A percentile compares a stretch with the other conserved stretches of the same genome.
These are phyloP conservation scores for Daedaleopsis sinensis DNA, from an alignment of 768 basidiomycete genomes.

Conservation along the genomic window DNA sequence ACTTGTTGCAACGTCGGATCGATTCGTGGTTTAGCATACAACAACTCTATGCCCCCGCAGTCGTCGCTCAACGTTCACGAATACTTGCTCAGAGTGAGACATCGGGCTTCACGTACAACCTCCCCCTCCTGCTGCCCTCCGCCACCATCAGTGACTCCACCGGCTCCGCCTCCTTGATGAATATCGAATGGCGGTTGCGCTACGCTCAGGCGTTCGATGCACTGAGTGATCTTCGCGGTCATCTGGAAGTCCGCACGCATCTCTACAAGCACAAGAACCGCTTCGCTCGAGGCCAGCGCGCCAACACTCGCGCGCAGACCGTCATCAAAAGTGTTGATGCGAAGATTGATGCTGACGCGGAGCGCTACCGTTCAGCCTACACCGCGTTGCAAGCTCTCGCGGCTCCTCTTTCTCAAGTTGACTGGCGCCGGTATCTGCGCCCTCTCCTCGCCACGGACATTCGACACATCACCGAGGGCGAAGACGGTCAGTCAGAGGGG, in stretches of 20 bases:
- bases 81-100: too few species aligned
- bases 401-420: not conserved
- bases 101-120: not conserved
- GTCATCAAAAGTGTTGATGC: not conserved
- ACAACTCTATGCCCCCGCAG: not conserved
- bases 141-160: too few species aligned
- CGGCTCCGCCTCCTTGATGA: too few species aligned
- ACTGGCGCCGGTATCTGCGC: not conserved
- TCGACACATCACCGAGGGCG: not conserved
- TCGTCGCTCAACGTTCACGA: too few species aligned
- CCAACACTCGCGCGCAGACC: not conserved
- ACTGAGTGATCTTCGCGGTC: not conserved
- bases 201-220: not conserved
- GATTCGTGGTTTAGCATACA: not conserved
- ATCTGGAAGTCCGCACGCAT: not conserved
- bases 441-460: not conserved
- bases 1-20: not conserved
- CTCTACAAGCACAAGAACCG: not conserved
- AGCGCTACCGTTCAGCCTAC: not conserved
- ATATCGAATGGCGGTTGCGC: slow-evolving; percentile 1
- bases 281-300: not conserved
- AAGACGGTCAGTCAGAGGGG: not conserved
- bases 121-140: not conserved
- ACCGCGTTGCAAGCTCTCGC: not conserved
- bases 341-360: not conserved